Evolutionary conservation across 495 filamentous ascomycete species (phyloP).

Genomic region (Staphylotrichum tortipilum): DNA sequence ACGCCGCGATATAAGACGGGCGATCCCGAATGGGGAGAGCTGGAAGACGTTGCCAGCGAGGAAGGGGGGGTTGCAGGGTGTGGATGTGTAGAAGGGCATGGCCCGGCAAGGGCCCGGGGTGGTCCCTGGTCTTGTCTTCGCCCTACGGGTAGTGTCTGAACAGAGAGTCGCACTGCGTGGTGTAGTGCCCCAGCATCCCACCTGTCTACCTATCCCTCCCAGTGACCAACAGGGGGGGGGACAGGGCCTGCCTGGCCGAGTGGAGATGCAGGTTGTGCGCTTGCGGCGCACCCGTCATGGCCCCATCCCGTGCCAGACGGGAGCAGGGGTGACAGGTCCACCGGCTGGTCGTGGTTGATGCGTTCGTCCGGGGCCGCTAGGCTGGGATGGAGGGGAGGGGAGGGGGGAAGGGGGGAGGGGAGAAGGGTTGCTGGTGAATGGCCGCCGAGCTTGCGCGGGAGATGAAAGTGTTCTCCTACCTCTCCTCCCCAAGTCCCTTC

Average conservation of each 20-base stretch:
- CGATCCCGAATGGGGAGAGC: conserved; percentile 14
- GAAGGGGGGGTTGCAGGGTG: conserved; percentile 1
- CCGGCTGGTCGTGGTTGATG: not conserved
- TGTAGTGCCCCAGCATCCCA: not conserved
- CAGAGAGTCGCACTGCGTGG: not conserved
- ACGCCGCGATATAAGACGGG: conserved; percentile 24
- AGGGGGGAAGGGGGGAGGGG: no score
- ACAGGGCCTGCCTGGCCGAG: conserved; percentile 10
- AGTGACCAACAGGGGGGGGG: not conserved
- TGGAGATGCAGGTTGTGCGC: conserved; percentile 4
- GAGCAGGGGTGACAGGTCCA: conserved; percentile 9
- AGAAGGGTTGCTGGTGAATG: not conserved
- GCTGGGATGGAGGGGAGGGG: conserved; percentile 1
- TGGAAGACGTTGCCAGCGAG: conserved; percentile 9
- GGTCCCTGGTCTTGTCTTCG: conserved; percentile 2
- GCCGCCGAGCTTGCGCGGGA: not conserved
- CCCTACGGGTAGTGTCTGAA: conserved; percentile 7
- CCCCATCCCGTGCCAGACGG: conserved; percentile 11
- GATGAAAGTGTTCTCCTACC: no score
- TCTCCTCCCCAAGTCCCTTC: no score
- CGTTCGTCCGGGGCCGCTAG: conserved; percentile 3
- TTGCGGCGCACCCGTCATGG: conserved; percentile 11
- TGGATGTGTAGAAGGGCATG: conserved; percentile 4
- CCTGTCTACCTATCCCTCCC: not conserved
- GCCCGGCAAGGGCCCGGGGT: conserved; percentile 11